Evolutionary conservation across 495 filamentous ascomycete genomes (phyloP).

Genomic region (Penicillium cataractarum): DNA sequence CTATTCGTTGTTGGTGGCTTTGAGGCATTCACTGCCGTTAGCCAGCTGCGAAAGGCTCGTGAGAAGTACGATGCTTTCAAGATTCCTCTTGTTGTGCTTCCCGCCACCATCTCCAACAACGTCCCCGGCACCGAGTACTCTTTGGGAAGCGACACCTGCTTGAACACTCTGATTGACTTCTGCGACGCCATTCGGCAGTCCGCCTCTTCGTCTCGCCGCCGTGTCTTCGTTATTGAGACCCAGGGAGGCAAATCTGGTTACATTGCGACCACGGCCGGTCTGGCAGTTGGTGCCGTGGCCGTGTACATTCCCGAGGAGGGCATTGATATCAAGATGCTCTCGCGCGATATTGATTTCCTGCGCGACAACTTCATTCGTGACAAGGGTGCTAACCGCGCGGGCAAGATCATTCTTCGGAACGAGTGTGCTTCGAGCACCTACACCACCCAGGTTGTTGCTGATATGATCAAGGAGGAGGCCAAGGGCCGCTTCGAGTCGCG

Average conservation of each 20-base stretch:
- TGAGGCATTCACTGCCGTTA: constrained; percentile 92
- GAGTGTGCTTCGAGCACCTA: constrained; percentile 90
- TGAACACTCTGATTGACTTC: constrained; percentile 95
- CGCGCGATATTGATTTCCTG: constrained; percentile 86
- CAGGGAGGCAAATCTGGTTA: constrained; percentile 96
- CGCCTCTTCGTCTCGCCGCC: constrained; percentile 85
- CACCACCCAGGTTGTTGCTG: constrained; percentile 87
- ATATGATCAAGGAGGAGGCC: constrained; percentile 94
- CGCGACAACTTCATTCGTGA: constrained; percentile 84
- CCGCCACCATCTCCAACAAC: constrained; percentile 98
- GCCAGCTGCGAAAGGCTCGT: constrained; percentile 79
- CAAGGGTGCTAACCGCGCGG: constrained; percentile 85
- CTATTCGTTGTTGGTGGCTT: constrained; percentile 95
- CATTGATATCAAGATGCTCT: constrained; percentile 90
- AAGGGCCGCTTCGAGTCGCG: constrained; percentile 92
- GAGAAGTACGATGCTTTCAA: constrained; percentile 79
- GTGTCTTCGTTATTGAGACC: constrained; percentile 97
- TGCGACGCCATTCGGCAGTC: constrained; percentile 98
- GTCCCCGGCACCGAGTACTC: constrained; percentile 98
- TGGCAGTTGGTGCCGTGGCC: constrained; percentile 88
- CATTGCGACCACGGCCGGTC: constrained; percentile 85
- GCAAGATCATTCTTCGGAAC: constrained; percentile 92
- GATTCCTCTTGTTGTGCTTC: constrained; percentile 90
- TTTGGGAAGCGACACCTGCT: constrained; percentile 92
- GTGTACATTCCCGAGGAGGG: constrained; percentile 98